A percentile compares a stretch with the other conserved stretches of the same genome.
phyloP scores from a whole-genome alignment of 441 rosid genomes.

The Jatropha podagrica region DNA sequence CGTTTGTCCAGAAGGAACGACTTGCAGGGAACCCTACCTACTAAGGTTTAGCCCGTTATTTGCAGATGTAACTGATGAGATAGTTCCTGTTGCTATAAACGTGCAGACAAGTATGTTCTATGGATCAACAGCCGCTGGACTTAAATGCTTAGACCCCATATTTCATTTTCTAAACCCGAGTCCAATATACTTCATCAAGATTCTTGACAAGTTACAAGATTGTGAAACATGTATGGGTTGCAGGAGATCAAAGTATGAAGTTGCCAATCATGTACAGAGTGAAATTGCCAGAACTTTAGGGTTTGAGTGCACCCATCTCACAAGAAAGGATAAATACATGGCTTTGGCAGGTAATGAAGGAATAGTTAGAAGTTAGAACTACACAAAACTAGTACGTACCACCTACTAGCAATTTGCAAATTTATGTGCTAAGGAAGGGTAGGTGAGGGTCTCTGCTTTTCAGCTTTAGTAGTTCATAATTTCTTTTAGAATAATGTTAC shows the following conservation, averaged over 20 bases:
- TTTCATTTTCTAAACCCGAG: conserved; percentile 55
- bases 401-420: not conserved
- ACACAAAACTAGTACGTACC: not conserved
- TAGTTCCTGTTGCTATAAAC: conserved; percentile 62
- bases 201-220: conserved; percentile 45
- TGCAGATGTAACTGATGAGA: conserved; percentile 51
- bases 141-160: conserved; percentile 55
- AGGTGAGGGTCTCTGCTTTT: too few relatives aligned
- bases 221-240: conserved; percentile 30
- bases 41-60: conserved; percentile 76
- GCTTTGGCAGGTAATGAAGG: conserved; percentile 70
- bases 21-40: conserved; percentile 73
- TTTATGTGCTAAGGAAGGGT: not conserved
- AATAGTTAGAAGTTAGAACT: conserved; percentile 22
- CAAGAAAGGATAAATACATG: conserved; percentile 65
- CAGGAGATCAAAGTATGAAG: conserved; percentile 40
- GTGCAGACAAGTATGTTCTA: conserved; percentile 52
- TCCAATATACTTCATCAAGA: conserved; percentile 27
- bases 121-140: conserved; percentile 74
- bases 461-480: too few relatives aligned
- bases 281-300: conserved; percentile 55
- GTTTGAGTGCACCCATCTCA: conserved; percentile 59
- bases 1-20: conserved; percentile 83
- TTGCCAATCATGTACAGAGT: conserved; percentile 60
- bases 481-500: too few relatives aligned